phyloP scores from a whole-genome alignment of 176 grass and related monocot genomes.

The Microstegium vimineum region DNA sequence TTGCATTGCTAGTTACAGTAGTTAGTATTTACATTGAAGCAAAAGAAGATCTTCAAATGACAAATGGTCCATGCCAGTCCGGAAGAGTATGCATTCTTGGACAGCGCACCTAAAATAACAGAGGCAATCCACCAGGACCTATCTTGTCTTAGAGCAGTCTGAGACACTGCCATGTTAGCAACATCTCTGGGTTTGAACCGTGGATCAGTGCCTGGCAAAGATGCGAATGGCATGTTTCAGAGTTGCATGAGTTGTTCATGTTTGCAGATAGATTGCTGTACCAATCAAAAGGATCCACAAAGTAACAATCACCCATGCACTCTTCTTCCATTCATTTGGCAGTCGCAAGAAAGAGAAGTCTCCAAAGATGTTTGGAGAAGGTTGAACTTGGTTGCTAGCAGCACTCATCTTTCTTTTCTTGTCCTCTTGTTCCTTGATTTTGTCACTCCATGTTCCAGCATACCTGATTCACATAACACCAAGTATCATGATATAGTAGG shows the following conservation, averaged over 20 bases:
- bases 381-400: constrained; percentile 34
- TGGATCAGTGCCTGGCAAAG: neutral
- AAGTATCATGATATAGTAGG: neutral
- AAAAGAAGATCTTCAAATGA: neutral
- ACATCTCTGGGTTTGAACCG: neutral
- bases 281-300: constrained; percentile 79
- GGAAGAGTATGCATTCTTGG: constrained; percentile 5
- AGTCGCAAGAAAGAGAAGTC: constrained; percentile 54
- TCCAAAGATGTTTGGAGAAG: constrained; percentile 63
- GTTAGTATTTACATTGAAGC: constrained; percentile 31
- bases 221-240: neutral
- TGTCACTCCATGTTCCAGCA: constrained; percentile 89
- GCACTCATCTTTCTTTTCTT: constrained; percentile 56
- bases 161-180: neutral
- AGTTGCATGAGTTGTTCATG: constrained; percentile 48
- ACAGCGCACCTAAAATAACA: constrained; percentile 13
- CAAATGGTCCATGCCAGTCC: neutral
- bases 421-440: constrained; percentile 69
- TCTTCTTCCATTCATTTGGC: constrained; percentile 68
- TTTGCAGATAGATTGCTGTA: constrained; percentile 80
- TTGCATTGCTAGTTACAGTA: constrained; percentile 2
- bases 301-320: constrained; percentile 69
- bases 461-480: constrained; percentile 50
- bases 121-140: constrained; percentile 15
- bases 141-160: neutral